A percentile compares a stretch with the other conserved stretches of the same genome.
These are phyloP conservation scores for Pseudonitzschia pungens DNA, from an alignment of 108 stramenopile genomes.

Conservation along the genomic window DNA sequence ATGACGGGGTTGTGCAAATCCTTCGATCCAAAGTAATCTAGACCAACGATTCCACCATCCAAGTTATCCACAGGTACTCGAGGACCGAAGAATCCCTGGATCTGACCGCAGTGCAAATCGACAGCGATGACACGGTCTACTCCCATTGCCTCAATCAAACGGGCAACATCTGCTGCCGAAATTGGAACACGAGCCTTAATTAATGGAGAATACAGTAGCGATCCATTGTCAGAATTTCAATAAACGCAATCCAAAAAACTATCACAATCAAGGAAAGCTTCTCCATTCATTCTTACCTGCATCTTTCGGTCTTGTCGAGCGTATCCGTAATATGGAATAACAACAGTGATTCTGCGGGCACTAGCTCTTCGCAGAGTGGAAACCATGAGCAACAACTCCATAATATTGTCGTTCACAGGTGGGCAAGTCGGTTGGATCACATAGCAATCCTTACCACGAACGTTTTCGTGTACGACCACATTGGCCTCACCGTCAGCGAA, in stretches of 20 bases:
- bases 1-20: slow-evolving; percentile 98
- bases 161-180: slow-evolving; percentile 98
- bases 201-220: background rate
- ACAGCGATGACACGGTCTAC: slow-evolving; percentile 99
- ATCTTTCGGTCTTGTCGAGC: slow-evolving; percentile 99
- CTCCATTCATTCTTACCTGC: slow-evolving; percentile 55
- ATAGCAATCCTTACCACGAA: slow-evolving; percentile 97
- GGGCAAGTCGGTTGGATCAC: slow-evolving; percentile 97
- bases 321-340: slow-evolving; percentile 99
- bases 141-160: slow-evolving; percentile 99
- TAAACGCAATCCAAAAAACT: background rate
- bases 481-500: slow-evolving; percentile 99
- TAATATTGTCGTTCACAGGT: slow-evolving; percentile 98
- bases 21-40: slow-evolving; percentile 98
- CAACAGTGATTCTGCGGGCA: slow-evolving; percentile 96
- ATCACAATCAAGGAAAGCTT: background rate
- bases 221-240: background rate
- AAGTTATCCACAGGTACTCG: slow-evolving; percentile 99
- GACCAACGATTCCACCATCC: slow-evolving; percentile 96
- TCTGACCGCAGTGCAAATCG: slow-evolving; percentile 99
- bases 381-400: slow-evolving; percentile 97
- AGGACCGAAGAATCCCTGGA: slow-evolving; percentile 98
- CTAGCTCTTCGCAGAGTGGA: slow-evolving; percentile 93
- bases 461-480: slow-evolving; percentile 97
- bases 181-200: slow-evolving; percentile 95